Percentiles rank a stretch among this genome's conserved stretches.
Evolutionary conservation across 2,329 filamentous ascomycete species (phyloP).

Genomic region (Scleromitrula shiraiana): DNA sequence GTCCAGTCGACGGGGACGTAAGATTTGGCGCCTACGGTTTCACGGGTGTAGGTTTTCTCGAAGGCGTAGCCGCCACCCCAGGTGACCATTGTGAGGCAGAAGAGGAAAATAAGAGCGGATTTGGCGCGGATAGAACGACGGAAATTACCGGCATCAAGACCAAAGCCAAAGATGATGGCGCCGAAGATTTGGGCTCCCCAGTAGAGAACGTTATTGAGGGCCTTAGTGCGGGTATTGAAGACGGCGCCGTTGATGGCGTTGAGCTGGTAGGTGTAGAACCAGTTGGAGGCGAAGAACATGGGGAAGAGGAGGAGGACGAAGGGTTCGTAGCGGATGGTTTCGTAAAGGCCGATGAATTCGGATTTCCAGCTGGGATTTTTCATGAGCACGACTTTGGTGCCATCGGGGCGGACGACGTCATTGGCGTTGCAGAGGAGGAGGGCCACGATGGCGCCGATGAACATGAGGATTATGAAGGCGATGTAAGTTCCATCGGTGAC

Average conservation of each 20-base stretch:
- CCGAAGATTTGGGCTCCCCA: conserved; percentile 73
- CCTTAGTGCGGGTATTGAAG: conserved; percentile 66
- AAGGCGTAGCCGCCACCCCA: conserved; percentile 82
- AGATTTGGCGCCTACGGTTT: conserved; percentile 17
- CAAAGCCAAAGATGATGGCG: conserved; percentile 63
- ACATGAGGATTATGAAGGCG: conserved; percentile 78
- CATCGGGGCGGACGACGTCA: conserved; percentile 66
- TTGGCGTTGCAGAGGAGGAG: conserved; percentile 64
- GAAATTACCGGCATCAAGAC: conserved; percentile 53
- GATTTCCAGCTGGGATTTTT: conserved; percentile 83
- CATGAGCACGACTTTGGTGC: conserved; percentile 75
- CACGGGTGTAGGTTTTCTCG: conserved; percentile 54
- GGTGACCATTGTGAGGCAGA: conserved; percentile 64
- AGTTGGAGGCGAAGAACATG: conserved; percentile 74
- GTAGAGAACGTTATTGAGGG: conserved; percentile 75
- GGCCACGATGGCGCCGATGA: conserved; percentile 60
- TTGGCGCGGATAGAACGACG: conserved; percentile 62
- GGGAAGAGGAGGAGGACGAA: conserved; percentile 72
- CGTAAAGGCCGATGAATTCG: conserved; percentile 67
- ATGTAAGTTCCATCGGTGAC: conserved; percentile 79
- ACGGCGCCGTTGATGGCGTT: conserved; percentile 62
- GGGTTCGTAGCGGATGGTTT: conserved; percentile 62
- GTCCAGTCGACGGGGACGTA: conserved; percentile 50
- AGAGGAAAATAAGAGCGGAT: conserved; percentile 50
- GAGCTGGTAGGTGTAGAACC: conserved; percentile 75